Base-by-base conservation (phyloP, 257 asterid species). In the Ligustrum vulgare region DNA sequence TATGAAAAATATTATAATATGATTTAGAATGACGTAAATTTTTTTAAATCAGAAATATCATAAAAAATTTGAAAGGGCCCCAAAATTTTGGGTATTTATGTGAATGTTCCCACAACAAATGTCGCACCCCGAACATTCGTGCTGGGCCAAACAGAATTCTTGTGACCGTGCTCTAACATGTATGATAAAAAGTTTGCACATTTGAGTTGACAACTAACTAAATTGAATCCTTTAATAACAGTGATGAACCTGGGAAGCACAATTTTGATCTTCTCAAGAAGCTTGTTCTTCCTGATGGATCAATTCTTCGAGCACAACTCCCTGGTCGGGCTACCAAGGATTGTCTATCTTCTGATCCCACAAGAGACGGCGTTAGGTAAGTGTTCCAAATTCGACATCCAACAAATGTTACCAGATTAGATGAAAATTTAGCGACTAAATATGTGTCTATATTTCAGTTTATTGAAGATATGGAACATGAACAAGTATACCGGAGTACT, bases 241-340 rank as follows among this genome's bases (percentile, higher is more conserved):
- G 34, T 23, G 66, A 60, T 60, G 33, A 13, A 23, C 66, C 66
- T 23, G 66, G 18, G 8, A 60, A 60, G 18, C 66, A 60, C 32
- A 60, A 60, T 60, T 60, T 60, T 60, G 66, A 60, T 60, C 66
- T 60, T 60, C 66, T 60, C 16, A 23, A 60, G 66, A 60, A 60
- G 16, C 66, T 22, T 8, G 66, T 60, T 60, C 34, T 60, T 22
- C 34, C 34, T 2, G 66, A 60, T 9, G 66, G 66, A 60, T 60
- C 34, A 10, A 60, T 23, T 20, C 66, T 60, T 60, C 66, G 66
- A 20, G 66, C 34, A 8, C 66, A 60, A 60, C 33, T 60, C 8
- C 66, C 34, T 1, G 66, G 34, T 23, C 34, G 66, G 16, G 34
- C 66, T 25, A 60, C 66, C 13, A 60, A 22, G 66, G 66, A 60